Base-by-base conservation (phyloP, 2,329 filamentous ascomycete genomes). In the Xylariomycetidae sp. region DNA sequence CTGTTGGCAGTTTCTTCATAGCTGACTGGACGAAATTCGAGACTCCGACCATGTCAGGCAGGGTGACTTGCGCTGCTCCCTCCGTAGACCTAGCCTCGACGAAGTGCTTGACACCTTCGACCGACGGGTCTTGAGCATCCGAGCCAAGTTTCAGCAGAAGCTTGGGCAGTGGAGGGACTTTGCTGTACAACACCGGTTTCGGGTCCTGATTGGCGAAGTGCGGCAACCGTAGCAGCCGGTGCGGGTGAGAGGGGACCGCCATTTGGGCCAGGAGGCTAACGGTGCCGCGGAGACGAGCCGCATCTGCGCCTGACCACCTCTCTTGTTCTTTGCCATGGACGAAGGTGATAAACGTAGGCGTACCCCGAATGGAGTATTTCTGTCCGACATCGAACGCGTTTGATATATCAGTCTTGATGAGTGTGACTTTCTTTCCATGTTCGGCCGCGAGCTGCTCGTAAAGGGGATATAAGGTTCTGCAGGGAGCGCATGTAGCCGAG, bases 301-400 rank as follows among this genome's bases (percentile, higher is more conserved):
- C 71, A 50, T 89, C 82, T 1, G 85, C 86, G 2, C 88, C 88
- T 31, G 72, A 74, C 89, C 89, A 97, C 45, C 83, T 74, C 41
- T 88, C 82, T 30, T 86, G 75, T 53, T 90, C 77, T 39, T 81
- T 63, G 2, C 88, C 88, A 33, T 74, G 81, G 7, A 90, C 62
- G 53, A 89, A 94, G 0, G 88, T 90, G 51, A 92, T 77, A 52
- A 97, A 94, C 0, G 89, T 95, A 1, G 90, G 90, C 0, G 89
- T 95, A 4, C 82, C 82, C 3, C 76, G 72, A 32, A 96, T 74
- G 2, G 70, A 64, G 54, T 85, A 94, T 38, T 71, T 72, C 26
- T 68, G 68, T 16, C 72, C 79, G 30, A 86, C 76, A 40, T 77
- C 76, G 36, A 70, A 74, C 3, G 82, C 80, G 10, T 71, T 64